Conservation (phyloP, 352 stramenopile genomes). For the Pythium biforme region DNA sequence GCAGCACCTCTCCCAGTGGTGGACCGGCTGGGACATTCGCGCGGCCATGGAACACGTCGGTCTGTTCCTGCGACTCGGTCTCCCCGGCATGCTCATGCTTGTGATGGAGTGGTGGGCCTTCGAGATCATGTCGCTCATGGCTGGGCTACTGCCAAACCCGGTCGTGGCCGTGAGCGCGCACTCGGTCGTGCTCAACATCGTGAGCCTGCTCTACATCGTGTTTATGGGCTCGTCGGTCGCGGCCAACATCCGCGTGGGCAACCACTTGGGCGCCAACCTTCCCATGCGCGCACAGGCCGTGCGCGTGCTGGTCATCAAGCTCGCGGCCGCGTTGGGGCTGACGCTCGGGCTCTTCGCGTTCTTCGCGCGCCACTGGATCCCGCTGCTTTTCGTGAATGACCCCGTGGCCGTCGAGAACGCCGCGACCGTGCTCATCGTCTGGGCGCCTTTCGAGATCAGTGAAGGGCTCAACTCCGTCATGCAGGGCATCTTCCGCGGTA, state of each 20-base stretch:
- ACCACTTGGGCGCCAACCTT: constrained; percentile 70
- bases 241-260: constrained; percentile 74
- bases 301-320: constrained; percentile 39
- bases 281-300: constrained; percentile 55
- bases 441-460: constrained; percentile 70
- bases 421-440: constrained; percentile 49
- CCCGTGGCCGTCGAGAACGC: constrained; percentile 36
- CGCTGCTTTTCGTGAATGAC: constrained; percentile 52
- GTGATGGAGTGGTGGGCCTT: constrained; percentile 80
- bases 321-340: constrained; percentile 31
- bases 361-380: constrained; percentile 47
- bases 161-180: constrained; percentile 73
- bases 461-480: constrained; percentile 69
- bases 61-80: constrained; percentile 63
- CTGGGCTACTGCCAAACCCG: constrained; percentile 57
- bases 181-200: constrained; percentile 69
- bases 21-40: constrained; percentile 59
- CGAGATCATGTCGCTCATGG: constrained; percentile 71
- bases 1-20: constrained; percentile 47
- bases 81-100: constrained; percentile 67
- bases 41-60: constrained; percentile 46
- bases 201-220: constrained; percentile 70
- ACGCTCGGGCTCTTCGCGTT: constrained; percentile 41
- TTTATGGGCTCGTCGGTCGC: constrained; percentile 69
- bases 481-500: constrained; percentile 75